A percentile compares a stretch with the other conserved stretches of the same genome.
These are phyloP conservation scores for Ichthyophthirius multifiliis DNA, from an alignment of 169 alveolate genomes.

Conservation along the genomic window DNA sequence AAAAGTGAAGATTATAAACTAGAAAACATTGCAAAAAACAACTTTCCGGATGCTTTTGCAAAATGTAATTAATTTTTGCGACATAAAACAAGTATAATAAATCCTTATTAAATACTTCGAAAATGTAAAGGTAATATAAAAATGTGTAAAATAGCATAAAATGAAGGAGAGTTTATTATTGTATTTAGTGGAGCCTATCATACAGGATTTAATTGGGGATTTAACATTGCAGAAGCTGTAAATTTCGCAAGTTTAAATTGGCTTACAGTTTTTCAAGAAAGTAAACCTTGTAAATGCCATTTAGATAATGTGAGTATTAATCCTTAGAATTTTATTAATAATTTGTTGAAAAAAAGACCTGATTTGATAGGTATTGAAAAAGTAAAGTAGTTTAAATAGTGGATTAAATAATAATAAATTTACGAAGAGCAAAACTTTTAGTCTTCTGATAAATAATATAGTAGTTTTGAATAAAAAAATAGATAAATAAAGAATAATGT, in stretches of 20 bases:
- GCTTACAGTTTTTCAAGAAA: slow-evolving; percentile 62
- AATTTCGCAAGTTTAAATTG: slow-evolving; percentile 91
- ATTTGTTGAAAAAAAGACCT: neutral
- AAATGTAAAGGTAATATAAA: slow-evolving; percentile 83
- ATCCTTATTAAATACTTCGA: slow-evolving; percentile 82
- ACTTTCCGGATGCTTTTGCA: slow-evolving; percentile 52
- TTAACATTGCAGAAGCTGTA: slow-evolving; percentile 95
- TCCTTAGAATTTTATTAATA: neutral
- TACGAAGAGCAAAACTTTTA: no score
- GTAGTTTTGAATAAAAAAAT: no score
- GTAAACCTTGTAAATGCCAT: slow-evolving; percentile 22
- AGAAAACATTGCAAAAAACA: slow-evolving; percentile 72
- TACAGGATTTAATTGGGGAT: slow-evolving; percentile 93
- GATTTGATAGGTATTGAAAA: neutral
- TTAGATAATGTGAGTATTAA: slow-evolving; percentile 35
- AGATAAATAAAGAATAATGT: no score
- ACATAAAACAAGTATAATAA: slow-evolving; percentile 80
- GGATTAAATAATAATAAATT: no score
- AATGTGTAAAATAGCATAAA: slow-evolving; percentile 70
- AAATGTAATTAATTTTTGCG: slow-evolving; percentile 70
- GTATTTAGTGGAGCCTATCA: slow-evolving; percentile 92
- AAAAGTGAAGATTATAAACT: slow-evolving; percentile 80
- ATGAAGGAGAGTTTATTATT: slow-evolving; percentile 89
- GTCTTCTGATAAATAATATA: no score
- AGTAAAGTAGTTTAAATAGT: neutral